Evolutionary conservation across 169 alveolate genomes (phyloP).

Genomic region (Plasmodium fragile): DNA sequence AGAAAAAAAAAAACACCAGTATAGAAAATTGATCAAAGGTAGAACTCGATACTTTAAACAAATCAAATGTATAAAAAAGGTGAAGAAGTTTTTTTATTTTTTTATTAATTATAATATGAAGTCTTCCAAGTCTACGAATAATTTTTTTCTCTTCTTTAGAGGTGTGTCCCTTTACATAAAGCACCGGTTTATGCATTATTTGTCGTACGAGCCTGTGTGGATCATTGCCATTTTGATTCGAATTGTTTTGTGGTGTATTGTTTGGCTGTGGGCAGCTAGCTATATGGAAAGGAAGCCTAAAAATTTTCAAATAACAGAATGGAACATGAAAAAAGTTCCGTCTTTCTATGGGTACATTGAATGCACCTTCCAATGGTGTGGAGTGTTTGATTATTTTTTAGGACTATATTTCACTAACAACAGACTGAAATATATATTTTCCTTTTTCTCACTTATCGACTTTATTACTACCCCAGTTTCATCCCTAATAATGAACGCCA

Average conservation of each 20-base stretch:
- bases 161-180: conserved; percentile 34
- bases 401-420: conserved; percentile 79
- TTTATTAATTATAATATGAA: conserved; percentile 63
- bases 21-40: neutral
- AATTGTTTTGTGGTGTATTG: conserved; percentile 84
- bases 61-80: conserved; percentile 5
- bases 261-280: conserved; percentile 88
- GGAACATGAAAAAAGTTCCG: conserved; percentile 84
- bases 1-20: neutral
- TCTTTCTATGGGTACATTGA: conserved; percentile 80
- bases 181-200: conserved; percentile 41
- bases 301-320: conserved; percentile 77
- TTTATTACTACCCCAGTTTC: conserved; percentile 84
- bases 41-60: neutral
- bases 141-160: conserved; percentile 28
- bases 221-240: conserved; percentile 80
- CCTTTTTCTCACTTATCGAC: conserved; percentile 83
- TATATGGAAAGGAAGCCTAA: conserved; percentile 83
- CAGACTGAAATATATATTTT: conserved; percentile 78
- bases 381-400: conserved; percentile 78
- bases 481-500: conserved; percentile 75
- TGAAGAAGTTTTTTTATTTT: conserved; percentile 24
- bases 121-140: conserved; percentile 31
- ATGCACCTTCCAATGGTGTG: conserved; percentile 83
- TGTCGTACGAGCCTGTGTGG: conserved; percentile 79